A percentile compares a stretch with the other conserved stretches of the same genome.
Evolutionary conservation across 495 filamentous ascomycete genomes (phyloP).

Genomic region (Tirmania nivea): DNA sequence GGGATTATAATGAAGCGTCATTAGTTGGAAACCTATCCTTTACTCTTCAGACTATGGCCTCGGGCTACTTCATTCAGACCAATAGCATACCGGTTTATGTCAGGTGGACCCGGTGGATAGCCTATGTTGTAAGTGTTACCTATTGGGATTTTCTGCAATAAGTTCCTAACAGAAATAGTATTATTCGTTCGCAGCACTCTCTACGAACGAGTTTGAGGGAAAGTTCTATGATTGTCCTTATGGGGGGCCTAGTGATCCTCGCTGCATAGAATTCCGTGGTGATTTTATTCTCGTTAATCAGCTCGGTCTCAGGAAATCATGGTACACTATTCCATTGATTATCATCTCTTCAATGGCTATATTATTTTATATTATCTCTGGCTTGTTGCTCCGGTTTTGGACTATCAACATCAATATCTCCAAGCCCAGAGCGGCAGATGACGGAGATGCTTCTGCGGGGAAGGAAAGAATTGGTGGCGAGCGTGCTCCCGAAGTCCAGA

Average conservation of each 20-base stretch:
- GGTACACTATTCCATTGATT: slow-evolving; percentile 41
- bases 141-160: background rate
- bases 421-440: slow-evolving; percentile 32
- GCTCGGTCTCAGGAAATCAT: slow-evolving; percentile 38
- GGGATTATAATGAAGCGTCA: slow-evolving; percentile 39
- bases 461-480: slow-evolving; percentile 37
- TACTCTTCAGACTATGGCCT: slow-evolving; percentile 48
- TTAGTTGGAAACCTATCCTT: slow-evolving; percentile 46
- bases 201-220: slow-evolving; percentile 45
- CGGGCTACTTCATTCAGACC: slow-evolving; percentile 50
- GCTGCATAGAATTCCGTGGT: slow-evolving; percentile 44
- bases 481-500: slow-evolving; percentile 29
- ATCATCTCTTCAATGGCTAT: slow-evolving; percentile 34
- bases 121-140: slow-evolving; percentile 26
- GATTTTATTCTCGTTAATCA: slow-evolving; percentile 37
- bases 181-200: slow-evolving; percentile 44
- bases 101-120: slow-evolving; percentile 45
- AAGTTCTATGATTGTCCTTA: slow-evolving; percentile 47
- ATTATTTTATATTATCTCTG: slow-evolving; percentile 34
- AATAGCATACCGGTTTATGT: slow-evolving; percentile 52
- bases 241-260: slow-evolving; percentile 35
- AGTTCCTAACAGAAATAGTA: slow-evolving; percentile 22
- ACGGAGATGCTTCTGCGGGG: slow-evolving; percentile 32
- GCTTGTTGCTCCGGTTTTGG: slow-evolving; percentile 33
- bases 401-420: slow-evolving; percentile 32